phyloP scores from a whole-genome alignment of 495 filamentous ascomycete genomes.

The Xanthoparmelia taractica region DNA sequence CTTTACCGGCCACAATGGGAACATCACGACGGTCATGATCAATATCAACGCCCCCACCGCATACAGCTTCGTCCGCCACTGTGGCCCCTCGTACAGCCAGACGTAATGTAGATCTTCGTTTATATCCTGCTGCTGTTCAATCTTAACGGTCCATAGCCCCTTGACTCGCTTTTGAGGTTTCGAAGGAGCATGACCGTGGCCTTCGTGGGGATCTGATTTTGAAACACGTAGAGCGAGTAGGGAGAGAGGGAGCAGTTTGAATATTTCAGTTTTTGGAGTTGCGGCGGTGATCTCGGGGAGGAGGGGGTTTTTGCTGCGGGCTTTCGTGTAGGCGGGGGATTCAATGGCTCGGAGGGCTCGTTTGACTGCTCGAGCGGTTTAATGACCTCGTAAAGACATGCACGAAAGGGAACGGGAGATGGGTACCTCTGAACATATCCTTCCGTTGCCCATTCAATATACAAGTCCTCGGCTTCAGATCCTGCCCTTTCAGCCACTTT shows the following conservation, averaged over 20 bases:
- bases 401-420: neutral
- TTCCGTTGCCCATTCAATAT: conserved; percentile 95
- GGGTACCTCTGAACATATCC: conserved; percentile 89
- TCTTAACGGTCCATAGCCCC: conserved; percentile 91
- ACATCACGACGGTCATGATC: conserved; percentile 84
- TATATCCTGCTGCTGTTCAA: conserved; percentile 95
- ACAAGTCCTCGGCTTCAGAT: conserved; percentile 83
- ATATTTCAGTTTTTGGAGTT: conserved; percentile 75
- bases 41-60: conserved; percentile 70
- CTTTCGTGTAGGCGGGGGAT: conserved; percentile 80
- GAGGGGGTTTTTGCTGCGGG: conserved; percentile 72
- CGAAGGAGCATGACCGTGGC: conserved; percentile 58
- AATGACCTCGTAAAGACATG: neutral
- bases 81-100: conserved; percentile 91
- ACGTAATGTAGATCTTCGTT: conserved; percentile 87
- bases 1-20: conserved; percentile 92
- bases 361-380: conserved; percentile 62
- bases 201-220: conserved; percentile 66
- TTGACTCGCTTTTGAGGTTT: conserved; percentile 84
- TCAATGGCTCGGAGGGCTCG: conserved; percentile 89
- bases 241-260: conserved; percentile 94
- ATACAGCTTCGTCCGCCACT: conserved; percentile 88
- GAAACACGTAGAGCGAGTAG: conserved; percentile 85
- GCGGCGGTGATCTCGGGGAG: conserved; percentile 76
- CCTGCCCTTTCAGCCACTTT: conserved; percentile 75